These are phyloP conservation scores for Gynandropsis gynandra DNA, from an alignment of 345 rosid genomes.

Conservation along the genomic window DNA sequence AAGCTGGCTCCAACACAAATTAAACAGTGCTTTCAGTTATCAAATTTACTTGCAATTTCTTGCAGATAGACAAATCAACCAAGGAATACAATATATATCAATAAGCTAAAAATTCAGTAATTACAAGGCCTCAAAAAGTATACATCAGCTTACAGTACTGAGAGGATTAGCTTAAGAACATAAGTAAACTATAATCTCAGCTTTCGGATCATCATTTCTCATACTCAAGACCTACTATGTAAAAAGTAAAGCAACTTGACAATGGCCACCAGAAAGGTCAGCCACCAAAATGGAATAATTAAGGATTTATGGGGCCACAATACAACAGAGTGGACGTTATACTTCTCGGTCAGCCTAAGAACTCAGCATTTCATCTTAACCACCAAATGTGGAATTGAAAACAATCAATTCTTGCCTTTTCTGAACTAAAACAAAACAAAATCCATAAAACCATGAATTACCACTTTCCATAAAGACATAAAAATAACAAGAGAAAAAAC, in stretches of 20 bases:
- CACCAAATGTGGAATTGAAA: constrained; percentile 10
- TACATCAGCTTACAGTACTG: background rate
- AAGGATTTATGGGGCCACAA: constrained; percentile 12
- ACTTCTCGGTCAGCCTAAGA: constrained; percentile 13
- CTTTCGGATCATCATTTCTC: background rate
- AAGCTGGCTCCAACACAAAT: no score
- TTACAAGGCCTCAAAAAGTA: constrained; percentile 8
- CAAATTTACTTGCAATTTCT: no score
- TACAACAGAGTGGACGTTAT: constrained; percentile 4
- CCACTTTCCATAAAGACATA: constrained; percentile 4
- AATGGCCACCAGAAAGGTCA: constrained; percentile 1
- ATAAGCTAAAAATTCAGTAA: no score
- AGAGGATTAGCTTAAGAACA: constrained; percentile 2
- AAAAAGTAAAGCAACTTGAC: constrained; percentile 2
- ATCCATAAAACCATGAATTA: constrained; percentile 7
- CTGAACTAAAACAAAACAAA: constrained; percentile 10
- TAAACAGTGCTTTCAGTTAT: no score
- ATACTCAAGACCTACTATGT: background rate
- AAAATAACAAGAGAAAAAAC: constrained; percentile 6
- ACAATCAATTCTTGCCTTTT: background rate
- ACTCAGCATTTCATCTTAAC: constrained; percentile 14
- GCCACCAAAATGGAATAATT: constrained; percentile 9
- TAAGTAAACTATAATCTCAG: background rate
- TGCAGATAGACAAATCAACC: no score
- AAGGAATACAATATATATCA: no score